A percentile compares a stretch with the other conserved stretches of the same genome.
phyloP scores from a whole-genome alignment of 345 rosid species.

The Moringa oleifera region DNA sequence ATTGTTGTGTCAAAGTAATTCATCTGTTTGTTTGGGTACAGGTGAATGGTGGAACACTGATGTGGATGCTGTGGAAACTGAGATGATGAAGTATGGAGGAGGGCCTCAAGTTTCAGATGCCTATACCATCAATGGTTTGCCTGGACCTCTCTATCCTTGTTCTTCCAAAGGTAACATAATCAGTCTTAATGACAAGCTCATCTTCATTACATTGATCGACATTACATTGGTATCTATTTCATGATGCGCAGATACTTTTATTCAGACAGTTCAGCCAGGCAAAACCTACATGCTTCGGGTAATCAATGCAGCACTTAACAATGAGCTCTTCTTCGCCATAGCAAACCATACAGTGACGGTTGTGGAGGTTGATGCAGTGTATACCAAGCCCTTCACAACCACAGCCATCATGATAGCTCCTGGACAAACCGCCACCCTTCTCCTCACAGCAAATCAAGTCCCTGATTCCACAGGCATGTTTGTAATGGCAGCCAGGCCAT shows the following conservation, averaged over 20 bases:
- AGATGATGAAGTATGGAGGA: slow-evolving; percentile 38
- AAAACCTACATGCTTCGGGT: slow-evolving; percentile 56
- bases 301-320: too few species aligned
- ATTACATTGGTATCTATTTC: too few species aligned
- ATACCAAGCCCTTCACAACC: slow-evolving; percentile 52
- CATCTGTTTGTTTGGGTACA: slow-evolving; percentile 6
- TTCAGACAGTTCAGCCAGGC: slow-evolving; percentile 38
- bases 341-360: slow-evolving; percentile 47
- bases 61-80: slow-evolving; percentile 40
- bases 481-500: slow-evolving; percentile 51
- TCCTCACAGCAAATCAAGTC: slow-evolving; percentile 36
- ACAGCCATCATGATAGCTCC: slow-evolving; percentile 56
- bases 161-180: slow-evolving; percentile 52
- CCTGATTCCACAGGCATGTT: slow-evolving; percentile 34
- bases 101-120: slow-evolving; percentile 49
- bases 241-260: slow-evolving; percentile 27
- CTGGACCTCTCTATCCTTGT: slow-evolving; percentile 66
- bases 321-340: slow-evolving; percentile 53
- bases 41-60: slow-evolving; percentile 75
- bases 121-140: slow-evolving; percentile 61
- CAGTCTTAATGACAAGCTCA: too few species aligned
- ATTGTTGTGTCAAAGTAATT: too few species aligned
- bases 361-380: slow-evolving; percentile 55
- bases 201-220: too few species aligned
- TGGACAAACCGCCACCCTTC: slow-evolving; percentile 64